Conservation (phyloP, 2,329 filamentous ascomycete genomes). For the Colletotrichum brevisporum region DNA sequence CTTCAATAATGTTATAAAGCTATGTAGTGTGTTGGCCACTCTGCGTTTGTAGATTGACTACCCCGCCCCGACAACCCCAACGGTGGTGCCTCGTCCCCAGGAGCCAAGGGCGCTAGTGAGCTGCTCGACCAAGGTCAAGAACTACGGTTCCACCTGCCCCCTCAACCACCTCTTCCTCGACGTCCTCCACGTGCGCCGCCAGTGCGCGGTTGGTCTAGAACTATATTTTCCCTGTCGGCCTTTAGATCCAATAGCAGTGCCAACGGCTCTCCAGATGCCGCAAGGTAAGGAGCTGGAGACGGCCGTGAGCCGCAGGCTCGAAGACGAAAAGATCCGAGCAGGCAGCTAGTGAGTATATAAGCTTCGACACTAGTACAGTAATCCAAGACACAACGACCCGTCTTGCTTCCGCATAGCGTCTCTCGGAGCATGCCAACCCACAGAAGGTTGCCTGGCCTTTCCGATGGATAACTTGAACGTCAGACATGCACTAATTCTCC, state of each 20-base stretch:
- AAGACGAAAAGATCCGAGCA: conserved; percentile 85
- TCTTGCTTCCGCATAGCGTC: too few relatives aligned
- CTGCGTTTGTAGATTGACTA: conserved; percentile 25
- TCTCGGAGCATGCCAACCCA: too few relatives aligned
- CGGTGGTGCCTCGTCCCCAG: not conserved
- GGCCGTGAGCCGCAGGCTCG: conserved; percentile 80
- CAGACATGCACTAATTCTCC: too few relatives aligned
- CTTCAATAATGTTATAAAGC: too few relatives aligned
- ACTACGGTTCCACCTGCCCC: conserved; percentile 79
- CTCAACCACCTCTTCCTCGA: conserved; percentile 85
- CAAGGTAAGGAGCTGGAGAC: conserved; percentile 82
- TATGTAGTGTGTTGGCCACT: not conserved
- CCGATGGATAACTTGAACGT: too few relatives aligned
- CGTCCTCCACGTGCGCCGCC: conserved; percentile 79
- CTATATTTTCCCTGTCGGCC: too few relatives aligned
- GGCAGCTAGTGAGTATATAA: too few relatives aligned
- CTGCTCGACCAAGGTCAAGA: conserved; percentile 63
- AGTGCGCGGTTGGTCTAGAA: conserved; percentile 60
- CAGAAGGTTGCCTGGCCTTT: too few relatives aligned
- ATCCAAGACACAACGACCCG: too few relatives aligned
- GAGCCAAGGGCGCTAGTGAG: conserved; percentile 17
- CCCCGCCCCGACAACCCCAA: not conserved
- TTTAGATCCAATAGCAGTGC: too few relatives aligned
- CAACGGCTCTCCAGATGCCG: too few relatives aligned
- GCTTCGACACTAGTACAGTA: too few relatives aligned